Evolutionary conservation across 2,329 filamentous ascomycete genomes (phyloP), one percentile per base, ranked within the genome.

Genomic region (Penicillium sp.): DNA sequence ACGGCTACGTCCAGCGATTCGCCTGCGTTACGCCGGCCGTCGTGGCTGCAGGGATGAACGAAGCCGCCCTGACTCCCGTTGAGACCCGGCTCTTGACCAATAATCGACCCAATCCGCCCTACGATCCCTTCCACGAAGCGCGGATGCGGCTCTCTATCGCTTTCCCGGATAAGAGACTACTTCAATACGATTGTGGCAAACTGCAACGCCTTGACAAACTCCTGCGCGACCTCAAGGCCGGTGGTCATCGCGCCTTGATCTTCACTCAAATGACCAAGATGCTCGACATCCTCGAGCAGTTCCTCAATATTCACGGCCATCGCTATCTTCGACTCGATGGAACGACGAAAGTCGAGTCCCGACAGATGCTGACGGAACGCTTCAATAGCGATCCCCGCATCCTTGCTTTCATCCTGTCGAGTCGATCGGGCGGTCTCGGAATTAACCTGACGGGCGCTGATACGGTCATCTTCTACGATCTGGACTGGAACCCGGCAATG

Each of bases 231-330:
- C 79, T 99, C 7, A 91, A 97, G 71, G 82, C 88, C 2, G 90
- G 89, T 33, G 90, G 91, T 1, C 93, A 97, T 64, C 88, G 95
- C 7, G 93, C 90, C 9, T 78, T 99, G 42, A 99, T 99, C 67
- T 99, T 99, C 71, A 97, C 95, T 0, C 93, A 99, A 65, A 99
- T 99, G 93, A 97, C 93, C 39, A 95, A 95, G 68, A 93, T 97
- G 38, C 79, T 99, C 14, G 92, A 99, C 68, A 95, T 99, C 47
- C 79, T 99, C 2, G 93, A 99, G 69, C 90, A 93, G 60, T 99
- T 99, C 66, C 81, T 99, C 59, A 97, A 96, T 65, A 96, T 99
- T 42, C 92, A 99, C 63, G 92, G 92, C 0, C 89, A 97, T 74
- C 93, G 95, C 48, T 99, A 99, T 66, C 80, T 99, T 14, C 89